These are phyloP conservation scores for Aspergillus bertholletiae DNA, from an alignment of 495 filamentous ascomycete species.

Conservation along the genomic window DNA sequence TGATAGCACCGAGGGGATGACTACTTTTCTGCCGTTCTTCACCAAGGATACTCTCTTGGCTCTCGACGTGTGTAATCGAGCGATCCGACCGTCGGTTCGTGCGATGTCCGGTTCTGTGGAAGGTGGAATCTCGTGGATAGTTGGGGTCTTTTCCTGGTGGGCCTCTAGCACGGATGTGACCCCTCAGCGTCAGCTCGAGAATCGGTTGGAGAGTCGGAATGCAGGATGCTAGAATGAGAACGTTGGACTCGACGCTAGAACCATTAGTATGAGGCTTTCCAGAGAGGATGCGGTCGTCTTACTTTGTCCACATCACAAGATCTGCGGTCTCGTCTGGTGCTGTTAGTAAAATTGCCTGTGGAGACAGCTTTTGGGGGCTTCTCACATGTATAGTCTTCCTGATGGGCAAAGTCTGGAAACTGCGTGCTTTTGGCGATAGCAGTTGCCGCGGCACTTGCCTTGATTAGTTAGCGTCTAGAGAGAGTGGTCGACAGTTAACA, in stretches of 20 bases:
- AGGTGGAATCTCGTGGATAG: constrained; percentile 1
- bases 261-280: neutral
- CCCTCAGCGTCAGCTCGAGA: constrained; percentile 27
- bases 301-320: constrained; percentile 48
- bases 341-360: neutral
- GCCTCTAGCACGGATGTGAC: constrained; percentile 3
- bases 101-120: neutral
- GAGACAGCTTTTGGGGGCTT: neutral
- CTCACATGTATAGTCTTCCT: constrained; percentile 40
- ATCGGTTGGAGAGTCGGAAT: constrained; percentile 46
- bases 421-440: constrained; percentile 41
- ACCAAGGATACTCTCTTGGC: constrained; percentile 14
- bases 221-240: constrained; percentile 46
- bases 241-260: constrained; percentile 43
- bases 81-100: constrained; percentile 7
- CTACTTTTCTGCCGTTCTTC: neutral
- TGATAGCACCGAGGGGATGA: constrained; percentile 9
- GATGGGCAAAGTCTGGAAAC: constrained; percentile 29
- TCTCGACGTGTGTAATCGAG: constrained; percentile 6
- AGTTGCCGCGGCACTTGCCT: constrained; percentile 19
- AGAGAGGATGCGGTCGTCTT: neutral
- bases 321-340: constrained; percentile 30
- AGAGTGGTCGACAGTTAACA: neutral
- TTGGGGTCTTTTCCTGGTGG: constrained; percentile 2
- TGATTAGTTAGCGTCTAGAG: neutral